These are phyloP conservation scores for Agrocybe praecox DNA, from an alignment of 768 basidiomycete genomes.

Conservation along the genomic window DNA sequence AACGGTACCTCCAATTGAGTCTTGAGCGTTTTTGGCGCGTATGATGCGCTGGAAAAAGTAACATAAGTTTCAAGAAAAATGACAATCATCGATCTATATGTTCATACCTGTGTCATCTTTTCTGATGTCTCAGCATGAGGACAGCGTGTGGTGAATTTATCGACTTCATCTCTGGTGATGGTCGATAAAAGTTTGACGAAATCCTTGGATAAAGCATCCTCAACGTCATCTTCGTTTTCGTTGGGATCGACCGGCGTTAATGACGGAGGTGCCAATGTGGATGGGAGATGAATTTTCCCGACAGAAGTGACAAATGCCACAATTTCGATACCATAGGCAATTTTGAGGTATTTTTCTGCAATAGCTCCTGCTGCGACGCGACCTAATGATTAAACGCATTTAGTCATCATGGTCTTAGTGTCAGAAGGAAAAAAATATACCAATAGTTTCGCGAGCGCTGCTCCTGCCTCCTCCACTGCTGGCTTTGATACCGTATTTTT, in stretches of 20 bases:
- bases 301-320: slow-evolving; percentile 97
- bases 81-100: background rate
- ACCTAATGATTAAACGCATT: slow-evolving; percentile 48
- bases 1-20: slow-evolving; percentile 98
- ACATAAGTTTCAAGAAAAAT: background rate
- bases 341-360: slow-evolving; percentile 91
- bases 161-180: slow-evolving; percentile 86
- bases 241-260: slow-evolving; percentile 34
- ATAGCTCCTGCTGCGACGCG: slow-evolving; percentile 98
- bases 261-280: slow-evolving; percentile 43
- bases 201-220: slow-evolving; percentile 82
- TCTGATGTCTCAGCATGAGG: slow-evolving; percentile 89
- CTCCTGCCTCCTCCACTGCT: slow-evolving; percentile 95
- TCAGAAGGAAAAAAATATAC: slow-evolving; percentile 36
- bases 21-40: slow-evolving; percentile 85
- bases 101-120: slow-evolving; percentile 81
- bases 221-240: slow-evolving; percentile 60
- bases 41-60: slow-evolving; percentile 73
- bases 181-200: slow-evolving; percentile 78
- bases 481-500: slow-evolving; percentile 97
- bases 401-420: background rate
- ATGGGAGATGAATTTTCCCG: slow-evolving; percentile 86
- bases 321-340: slow-evolving; percentile 89
- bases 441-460: slow-evolving; percentile 96
- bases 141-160: slow-evolving; percentile 85